Base-by-base conservation (phyloP, 176 grass and related monocot species). In the Pontederia paniculata region DNA sequence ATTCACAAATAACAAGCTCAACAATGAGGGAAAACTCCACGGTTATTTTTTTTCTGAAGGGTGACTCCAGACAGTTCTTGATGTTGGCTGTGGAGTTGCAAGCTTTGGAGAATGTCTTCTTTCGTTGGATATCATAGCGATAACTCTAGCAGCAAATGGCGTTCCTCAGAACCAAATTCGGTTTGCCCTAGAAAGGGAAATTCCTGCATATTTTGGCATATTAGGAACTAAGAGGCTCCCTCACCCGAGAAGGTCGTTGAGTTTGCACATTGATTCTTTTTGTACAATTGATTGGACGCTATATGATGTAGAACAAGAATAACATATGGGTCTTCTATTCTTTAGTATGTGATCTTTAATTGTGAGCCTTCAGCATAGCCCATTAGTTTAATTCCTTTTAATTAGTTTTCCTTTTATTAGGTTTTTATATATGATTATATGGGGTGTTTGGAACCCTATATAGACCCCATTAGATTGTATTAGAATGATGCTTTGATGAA, bases 91-190 rank as follows among this genome's bases (percentile, higher is more conserved):
- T 15, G 89, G 89, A 55, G 89, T 95, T 45, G 89, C 89, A 63
- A 95, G 89, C 66, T 95, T 95, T 44, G 89, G 89, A 52, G 89
- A 84, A 48, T 95, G 88, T 63, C 89, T 95, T 55, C 84, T 95
- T 73, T 88, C 89, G 44, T 88, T 77, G 31, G 74, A 95, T 70
- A 81, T 88, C 31, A 82, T 95, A 42, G 72, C 89, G 8, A 95
- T 95, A 84, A 88, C 89, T 76, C 70, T 95, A 62, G 89, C 89
- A 73, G 84, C 89, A 11, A 95, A 95, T 13, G 89, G 88, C 76
- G 89, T 95, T n/a, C 89, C 88, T 73, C 84, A 95, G 56, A 95
- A 95, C 78, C 89, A 95, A 68, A 95, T 95, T 55, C 89, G 88
- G 50, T n/a, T n/a, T n/a, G n/a, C n/a, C n/a, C n/a, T n/a, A n/a